Conservation (phyloP, 306 rosid genomes). For the Oxytropis ochrocephala region DNA sequence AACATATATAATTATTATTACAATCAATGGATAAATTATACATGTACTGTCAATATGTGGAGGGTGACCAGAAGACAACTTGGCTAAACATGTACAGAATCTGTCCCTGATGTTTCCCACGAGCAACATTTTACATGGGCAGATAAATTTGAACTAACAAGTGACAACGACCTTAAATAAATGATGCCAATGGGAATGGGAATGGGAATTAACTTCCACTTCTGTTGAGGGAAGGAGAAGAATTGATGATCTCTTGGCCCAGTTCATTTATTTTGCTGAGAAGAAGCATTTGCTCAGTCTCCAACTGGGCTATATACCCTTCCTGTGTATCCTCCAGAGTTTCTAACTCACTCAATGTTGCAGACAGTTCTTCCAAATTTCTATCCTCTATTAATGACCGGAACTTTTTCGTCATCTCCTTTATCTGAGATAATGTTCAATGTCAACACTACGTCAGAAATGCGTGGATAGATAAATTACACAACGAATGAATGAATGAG, state of each 20-base stretch:
- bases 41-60: conserved; percentile 20
- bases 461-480: too few relatives aligned
- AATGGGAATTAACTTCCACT: conserved; percentile 22
- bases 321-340: conserved; percentile 68
- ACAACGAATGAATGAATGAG: not conserved
- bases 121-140: not conserved
- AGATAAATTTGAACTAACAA: not conserved
- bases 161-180: not conserved
- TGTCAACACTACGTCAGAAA: not conserved
- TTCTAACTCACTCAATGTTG: conserved; percentile 61
- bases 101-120: not conserved
- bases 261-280: conserved; percentile 76
- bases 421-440: conserved; percentile 51
- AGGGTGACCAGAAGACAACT: not conserved
- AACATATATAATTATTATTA: not conserved
- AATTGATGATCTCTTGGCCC: conserved; percentile 57
- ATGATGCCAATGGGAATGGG: not conserved
- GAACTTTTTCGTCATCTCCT: conserved; percentile 53
- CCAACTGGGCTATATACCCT: conserved; percentile 66
- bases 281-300: conserved; percentile 84
- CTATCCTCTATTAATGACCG: conserved; percentile 53
- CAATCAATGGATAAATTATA: not conserved
- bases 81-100: not conserved
- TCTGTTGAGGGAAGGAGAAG: conserved; percentile 53
- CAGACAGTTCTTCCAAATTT: conserved; percentile 57